Evolutionary conservation across 2,329 filamentous ascomycete genomes (phyloP).

Genomic region (Xylariaceae sp.): DNA sequence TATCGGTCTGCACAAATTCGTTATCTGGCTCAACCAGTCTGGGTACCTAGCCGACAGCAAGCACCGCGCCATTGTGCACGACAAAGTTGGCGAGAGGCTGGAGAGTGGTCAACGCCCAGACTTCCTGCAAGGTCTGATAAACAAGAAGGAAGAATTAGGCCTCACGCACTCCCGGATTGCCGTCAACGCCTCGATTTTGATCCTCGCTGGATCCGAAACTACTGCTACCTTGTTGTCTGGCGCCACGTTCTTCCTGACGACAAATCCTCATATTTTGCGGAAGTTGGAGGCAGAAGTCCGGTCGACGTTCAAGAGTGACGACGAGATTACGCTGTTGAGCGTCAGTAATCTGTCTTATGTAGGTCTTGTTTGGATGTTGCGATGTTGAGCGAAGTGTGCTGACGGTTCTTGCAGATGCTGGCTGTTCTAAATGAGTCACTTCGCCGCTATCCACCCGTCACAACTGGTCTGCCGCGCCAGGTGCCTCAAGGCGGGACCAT

Average conservation of each 20-base stretch:
- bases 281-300: conserved; percentile 38
- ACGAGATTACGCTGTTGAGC: conserved; percentile 36
- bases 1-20: conserved; percentile 4
- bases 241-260: conserved; percentile 36
- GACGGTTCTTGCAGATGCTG: conserved; percentile 26
- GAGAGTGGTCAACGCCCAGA: conserved; percentile 28
- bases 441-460: conserved; percentile 37
- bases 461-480: conserved; percentile 19
- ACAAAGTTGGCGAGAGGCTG: conserved; percentile 28
- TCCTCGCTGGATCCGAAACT: conserved; percentile 47
- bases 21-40: conserved; percentile 6
- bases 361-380: neutral
- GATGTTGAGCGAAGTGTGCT: neutral
- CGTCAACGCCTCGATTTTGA: conserved; percentile 26
- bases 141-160: conserved; percentile 25
- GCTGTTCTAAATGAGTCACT: conserved; percentile 40
- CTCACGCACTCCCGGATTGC: conserved; percentile 17
- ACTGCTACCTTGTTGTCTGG: conserved; percentile 42
- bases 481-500: conserved; percentile 23
- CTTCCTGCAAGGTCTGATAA: conserved; percentile 31
- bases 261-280: conserved; percentile 30
- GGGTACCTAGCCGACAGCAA: conserved; percentile 5
- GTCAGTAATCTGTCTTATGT: conserved; percentile 34
- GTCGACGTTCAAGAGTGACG: conserved; percentile 32
- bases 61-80: conserved; percentile 19